These are phyloP conservation scores for Microbotryum silenes-acaulis DNA, from an alignment of 1,284 basidiomycete genomes.

Conservation along the genomic window DNA sequence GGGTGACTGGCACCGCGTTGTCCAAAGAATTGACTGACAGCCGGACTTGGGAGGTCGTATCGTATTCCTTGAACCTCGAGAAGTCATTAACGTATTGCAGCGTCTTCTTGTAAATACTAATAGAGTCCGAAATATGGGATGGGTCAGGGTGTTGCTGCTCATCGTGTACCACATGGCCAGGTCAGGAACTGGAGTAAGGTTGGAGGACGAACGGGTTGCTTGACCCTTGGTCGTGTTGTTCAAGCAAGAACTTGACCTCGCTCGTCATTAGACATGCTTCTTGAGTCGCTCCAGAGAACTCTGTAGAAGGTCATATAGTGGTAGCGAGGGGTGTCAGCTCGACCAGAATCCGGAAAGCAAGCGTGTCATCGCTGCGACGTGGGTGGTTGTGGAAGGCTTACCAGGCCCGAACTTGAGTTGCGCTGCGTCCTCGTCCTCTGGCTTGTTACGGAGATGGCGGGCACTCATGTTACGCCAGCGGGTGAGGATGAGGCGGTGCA, in stretches of 20 bases:
- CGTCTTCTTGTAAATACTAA: slow-evolving; percentile 83
- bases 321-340: not conserved
- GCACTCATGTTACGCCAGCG: too few species aligned
- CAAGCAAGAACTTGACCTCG: slow-evolving; percentile 80
- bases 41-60: slow-evolving; percentile 77
- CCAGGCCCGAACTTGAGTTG: slow-evolving; percentile 30
- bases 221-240: slow-evolving; percentile 43
- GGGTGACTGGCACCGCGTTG: not conserved
- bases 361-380: not conserved
- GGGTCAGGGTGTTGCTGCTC: not conserved
- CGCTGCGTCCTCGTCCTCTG: slow-evolving; percentile 32
- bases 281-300: slow-evolving; percentile 67
- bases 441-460: slow-evolving; percentile 4
- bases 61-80: slow-evolving; percentile 77
- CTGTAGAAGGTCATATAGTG: slow-evolving; percentile 45
- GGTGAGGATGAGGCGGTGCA: too few species aligned
- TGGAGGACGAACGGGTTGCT: slow-evolving; percentile 7
- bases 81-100: slow-evolving; percentile 85
- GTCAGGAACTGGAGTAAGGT: not conserved
- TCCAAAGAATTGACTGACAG: slow-evolving; percentile 52
- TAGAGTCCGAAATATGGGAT: not conserved
- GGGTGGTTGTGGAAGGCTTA: not conserved
- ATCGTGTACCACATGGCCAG: too few species aligned
- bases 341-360: not conserved
- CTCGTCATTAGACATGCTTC: slow-evolving; percentile 78